phyloP scores from a whole-genome alignment of 805 yeast species.

The Metschnikowia reukaufii region DNA sequence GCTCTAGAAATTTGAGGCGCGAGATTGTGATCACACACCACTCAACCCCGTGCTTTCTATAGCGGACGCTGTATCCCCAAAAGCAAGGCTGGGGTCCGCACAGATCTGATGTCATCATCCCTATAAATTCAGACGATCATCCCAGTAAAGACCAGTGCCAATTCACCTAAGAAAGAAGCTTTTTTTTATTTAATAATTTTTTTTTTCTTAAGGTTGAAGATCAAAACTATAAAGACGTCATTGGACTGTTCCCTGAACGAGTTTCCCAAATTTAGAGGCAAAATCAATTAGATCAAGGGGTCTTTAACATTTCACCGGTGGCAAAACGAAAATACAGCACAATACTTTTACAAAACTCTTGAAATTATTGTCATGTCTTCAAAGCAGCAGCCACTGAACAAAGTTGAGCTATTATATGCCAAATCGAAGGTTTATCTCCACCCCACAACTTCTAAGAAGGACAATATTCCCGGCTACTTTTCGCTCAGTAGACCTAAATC shows the following conservation, averaged over 20 bases:
- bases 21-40: neutral
- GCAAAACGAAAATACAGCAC: neutral
- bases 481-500: slow-evolving; percentile 57
- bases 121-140: neutral
- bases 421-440: slow-evolving; percentile 82
- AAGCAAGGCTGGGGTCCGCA: neutral
- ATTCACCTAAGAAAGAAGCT: no score
- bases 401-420: slow-evolving; percentile 44
- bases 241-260: no score
- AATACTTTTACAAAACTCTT: neutral
- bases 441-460: slow-evolving; percentile 69
- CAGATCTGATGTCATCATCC: neutral
- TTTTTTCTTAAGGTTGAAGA: no score
- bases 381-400: neutral
- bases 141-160: no score
- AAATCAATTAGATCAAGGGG: neutral
- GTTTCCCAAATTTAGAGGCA: no score
- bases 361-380: neutral
- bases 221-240: no score
- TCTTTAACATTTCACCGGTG: neutral
- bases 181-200: no score
- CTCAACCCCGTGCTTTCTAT: neutral
- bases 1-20: slow-evolving; percentile 5
- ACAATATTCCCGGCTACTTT: slow-evolving; percentile 79
- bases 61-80: neutral